Evolutionary conservation across 495 filamentous ascomycete genomes (phyloP).

Genomic region (Apodospora peruviana): DNA sequence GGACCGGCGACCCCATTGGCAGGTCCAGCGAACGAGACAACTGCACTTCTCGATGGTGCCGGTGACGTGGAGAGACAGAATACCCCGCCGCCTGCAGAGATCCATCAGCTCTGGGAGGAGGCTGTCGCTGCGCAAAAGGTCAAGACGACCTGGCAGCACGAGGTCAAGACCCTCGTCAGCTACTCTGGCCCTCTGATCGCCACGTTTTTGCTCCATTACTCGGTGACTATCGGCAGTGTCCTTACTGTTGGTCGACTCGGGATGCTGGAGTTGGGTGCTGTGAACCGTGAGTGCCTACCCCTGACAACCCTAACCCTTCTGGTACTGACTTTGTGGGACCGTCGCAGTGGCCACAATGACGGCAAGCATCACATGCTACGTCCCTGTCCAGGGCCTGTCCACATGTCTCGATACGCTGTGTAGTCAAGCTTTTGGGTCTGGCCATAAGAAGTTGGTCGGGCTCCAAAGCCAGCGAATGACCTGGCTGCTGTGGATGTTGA

Average conservation of each 20-base stretch:
- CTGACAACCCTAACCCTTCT: too few species aligned
- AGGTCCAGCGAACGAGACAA: too few species aligned
- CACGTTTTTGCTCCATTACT: slow-evolving; percentile 69
- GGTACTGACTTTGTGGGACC: not conserved
- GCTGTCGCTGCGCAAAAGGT: slow-evolving; percentile 69
- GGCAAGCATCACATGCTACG: slow-evolving; percentile 67
- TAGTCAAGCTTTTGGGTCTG: slow-evolving; percentile 68
- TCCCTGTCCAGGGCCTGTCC: slow-evolving; percentile 63
- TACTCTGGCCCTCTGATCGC: slow-evolving; percentile 56
- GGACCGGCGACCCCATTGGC: too few species aligned
- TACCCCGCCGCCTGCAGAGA: slow-evolving; percentile 12
- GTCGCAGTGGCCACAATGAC: slow-evolving; percentile 60
- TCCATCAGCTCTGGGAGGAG: slow-evolving; percentile 57
- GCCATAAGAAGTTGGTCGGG: slow-evolving; percentile 61
- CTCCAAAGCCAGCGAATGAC: slow-evolving; percentile 70
- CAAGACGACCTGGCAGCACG: slow-evolving; percentile 77
- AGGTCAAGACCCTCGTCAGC: slow-evolving; percentile 57
- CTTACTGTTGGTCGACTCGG: slow-evolving; percentile 63
- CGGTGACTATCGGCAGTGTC: slow-evolving; percentile 61
- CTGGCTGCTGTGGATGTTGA: slow-evolving; percentile 56
- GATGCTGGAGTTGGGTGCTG: slow-evolving; percentile 56
- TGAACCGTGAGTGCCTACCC: slow-evolving; percentile 37
- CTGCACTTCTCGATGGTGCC: slow-evolving; percentile 23
- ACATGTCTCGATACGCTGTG: slow-evolving; percentile 70
- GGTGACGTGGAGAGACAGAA: not conserved